Conservation (phyloP, 108 stramenopile genomes). For the Cyclotella choctawhatcheeana region DNA sequence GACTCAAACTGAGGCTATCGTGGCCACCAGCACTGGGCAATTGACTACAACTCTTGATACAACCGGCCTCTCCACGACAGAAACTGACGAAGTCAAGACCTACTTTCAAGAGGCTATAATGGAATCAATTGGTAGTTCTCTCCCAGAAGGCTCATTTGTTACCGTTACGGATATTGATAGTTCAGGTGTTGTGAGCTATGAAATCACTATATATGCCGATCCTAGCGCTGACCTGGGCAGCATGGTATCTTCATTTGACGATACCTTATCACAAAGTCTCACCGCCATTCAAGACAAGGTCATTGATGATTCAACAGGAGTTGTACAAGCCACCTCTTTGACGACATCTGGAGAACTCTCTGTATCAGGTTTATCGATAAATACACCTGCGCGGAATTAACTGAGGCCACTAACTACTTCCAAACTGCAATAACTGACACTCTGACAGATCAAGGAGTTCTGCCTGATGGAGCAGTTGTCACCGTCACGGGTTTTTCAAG, state of each 20-base stretch:
- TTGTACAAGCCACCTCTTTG: background rate
- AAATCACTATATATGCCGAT: slow-evolving; percentile 10
- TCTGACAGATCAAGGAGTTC: background rate
- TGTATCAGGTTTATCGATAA: slow-evolving; percentile 2
- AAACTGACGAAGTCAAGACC: background rate
- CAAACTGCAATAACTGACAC: slow-evolving; percentile 4
- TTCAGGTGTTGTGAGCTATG: slow-evolving; percentile 30
- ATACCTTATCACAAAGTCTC: slow-evolving; percentile 9
- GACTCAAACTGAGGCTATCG: slow-evolving; percentile 1
- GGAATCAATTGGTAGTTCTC: slow-evolving; percentile 1
- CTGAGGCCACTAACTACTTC: slow-evolving; percentile 11
- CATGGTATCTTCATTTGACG: slow-evolving; percentile 1
- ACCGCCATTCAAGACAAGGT: background rate
- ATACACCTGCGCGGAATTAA: slow-evolving; percentile 1
- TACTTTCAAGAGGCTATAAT: slow-evolving; percentile 24
- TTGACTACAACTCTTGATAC: slow-evolving; percentile 16
- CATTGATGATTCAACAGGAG: background rate
- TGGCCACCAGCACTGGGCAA: slow-evolving; percentile 27
- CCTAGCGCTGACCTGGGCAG: slow-evolving; percentile 1
- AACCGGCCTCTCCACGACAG: background rate
- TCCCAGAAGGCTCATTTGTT: slow-evolving; percentile 24
- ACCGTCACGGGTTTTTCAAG: slow-evolving; percentile 1
- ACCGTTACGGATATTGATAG: slow-evolving; percentile 15
- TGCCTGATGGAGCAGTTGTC: slow-evolving; percentile 7
- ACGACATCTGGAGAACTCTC: slow-evolving; percentile 19